A percentile compares a stretch with the other conserved stretches of the same genome.
phyloP scores from a whole-genome alignment of 73 alveolate genomes.

The Effrenium voratum region DNA sequence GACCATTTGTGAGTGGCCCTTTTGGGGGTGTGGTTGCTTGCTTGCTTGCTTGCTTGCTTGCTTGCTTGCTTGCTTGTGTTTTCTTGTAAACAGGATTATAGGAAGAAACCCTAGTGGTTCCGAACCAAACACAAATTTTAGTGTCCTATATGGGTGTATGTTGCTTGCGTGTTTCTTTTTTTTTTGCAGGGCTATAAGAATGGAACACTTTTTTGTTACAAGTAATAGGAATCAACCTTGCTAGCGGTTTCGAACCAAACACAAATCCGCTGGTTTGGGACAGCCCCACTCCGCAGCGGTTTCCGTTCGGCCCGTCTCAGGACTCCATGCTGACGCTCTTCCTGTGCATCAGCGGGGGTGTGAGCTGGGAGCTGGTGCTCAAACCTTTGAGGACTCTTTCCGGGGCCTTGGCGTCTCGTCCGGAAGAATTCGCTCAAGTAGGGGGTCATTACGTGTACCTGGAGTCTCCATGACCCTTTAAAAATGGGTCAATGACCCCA shows the following conservation, averaged over 20 bases:
- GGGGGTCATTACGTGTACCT: too few species aligned
- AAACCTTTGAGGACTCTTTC: not conserved
- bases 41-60: too few species aligned
- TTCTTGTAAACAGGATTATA: too few species aligned
- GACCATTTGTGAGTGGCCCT: too few species aligned
- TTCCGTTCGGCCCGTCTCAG: not conserved
- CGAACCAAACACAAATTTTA: too few species aligned
- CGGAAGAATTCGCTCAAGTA: too few species aligned
- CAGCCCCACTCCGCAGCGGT: not conserved
- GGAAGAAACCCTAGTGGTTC: too few species aligned
- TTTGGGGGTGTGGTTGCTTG: too few species aligned
- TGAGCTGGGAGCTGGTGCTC: conserved; percentile 14
- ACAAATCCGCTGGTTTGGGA: not conserved
- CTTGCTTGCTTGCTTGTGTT: too few species aligned
- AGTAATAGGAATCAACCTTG: not conserved
- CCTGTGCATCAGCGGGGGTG: conserved; percentile 18
- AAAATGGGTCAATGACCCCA: too few species aligned
- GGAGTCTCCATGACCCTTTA: too few species aligned
- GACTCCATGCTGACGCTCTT: conserved; percentile 12
- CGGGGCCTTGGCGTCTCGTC: not conserved
- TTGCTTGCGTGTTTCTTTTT: not conserved
- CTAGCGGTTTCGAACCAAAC: not conserved
- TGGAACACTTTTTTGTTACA: not conserved
- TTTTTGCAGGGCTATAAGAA: not conserved
- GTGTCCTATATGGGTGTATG: too few species aligned